These are phyloP conservation scores for Sclerospora graminicola DNA, from an alignment of 352 stramenopile species.

Conservation along the genomic window DNA sequence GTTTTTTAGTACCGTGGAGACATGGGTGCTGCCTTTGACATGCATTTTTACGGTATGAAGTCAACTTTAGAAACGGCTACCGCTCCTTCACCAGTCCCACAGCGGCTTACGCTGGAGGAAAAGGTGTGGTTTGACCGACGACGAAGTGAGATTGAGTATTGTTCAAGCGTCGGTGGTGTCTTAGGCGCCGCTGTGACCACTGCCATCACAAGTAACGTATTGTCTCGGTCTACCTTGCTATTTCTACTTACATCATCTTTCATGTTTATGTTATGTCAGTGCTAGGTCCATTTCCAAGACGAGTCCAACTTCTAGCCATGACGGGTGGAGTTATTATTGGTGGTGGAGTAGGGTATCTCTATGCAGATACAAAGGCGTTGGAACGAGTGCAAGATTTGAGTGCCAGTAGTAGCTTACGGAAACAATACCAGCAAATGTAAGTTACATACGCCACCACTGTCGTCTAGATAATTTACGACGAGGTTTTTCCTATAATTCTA, in stretches of 20 bases:
- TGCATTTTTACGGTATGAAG: too few relatives aligned
- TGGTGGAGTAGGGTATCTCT: conserved; percentile 46
- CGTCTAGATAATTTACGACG: neutral
- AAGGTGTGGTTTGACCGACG: conserved; percentile 76
- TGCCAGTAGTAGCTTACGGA: conserved; percentile 60
- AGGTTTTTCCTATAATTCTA: conserved; percentile 5
- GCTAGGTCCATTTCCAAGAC: conserved; percentile 54
- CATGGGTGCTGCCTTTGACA: too few relatives aligned
- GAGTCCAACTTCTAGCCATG: conserved; percentile 51
- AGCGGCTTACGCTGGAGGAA: conserved; percentile 67
- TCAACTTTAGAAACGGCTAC: too few relatives aligned
- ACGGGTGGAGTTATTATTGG: conserved; percentile 49
- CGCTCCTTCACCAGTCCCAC: conserved; percentile 1
- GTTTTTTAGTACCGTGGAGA: too few relatives aligned
- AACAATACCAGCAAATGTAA: conserved; percentile 75
- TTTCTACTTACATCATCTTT: conserved; percentile 15
- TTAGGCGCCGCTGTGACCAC: conserved; percentile 39
- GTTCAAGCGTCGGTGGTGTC: conserved; percentile 41
- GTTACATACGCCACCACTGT: conserved; percentile 2
- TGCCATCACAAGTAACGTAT: conserved; percentile 38
- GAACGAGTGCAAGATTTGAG: conserved; percentile 67
- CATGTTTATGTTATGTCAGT: conserved; percentile 14
- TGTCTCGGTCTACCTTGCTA: conserved; percentile 9
- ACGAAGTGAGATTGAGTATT: conserved; percentile 56
- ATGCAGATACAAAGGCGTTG: conserved; percentile 62